Conservation (phyloP, 352 stramenopile genomes). For the Phytophthora cryptogea region DNA sequence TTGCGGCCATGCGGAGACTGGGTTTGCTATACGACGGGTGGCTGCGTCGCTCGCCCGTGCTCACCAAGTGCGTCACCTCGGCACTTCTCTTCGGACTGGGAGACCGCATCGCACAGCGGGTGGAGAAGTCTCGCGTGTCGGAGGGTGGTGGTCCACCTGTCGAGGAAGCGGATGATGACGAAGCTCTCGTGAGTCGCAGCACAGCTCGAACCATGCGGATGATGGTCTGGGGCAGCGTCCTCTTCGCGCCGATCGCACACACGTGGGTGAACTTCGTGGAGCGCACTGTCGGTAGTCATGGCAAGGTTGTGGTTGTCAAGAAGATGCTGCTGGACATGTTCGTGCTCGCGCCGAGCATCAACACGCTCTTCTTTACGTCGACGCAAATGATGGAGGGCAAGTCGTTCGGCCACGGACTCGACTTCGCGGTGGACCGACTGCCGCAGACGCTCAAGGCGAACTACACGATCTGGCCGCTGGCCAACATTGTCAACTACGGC, state of each 20-base stretch:
- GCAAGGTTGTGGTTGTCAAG: conserved; percentile 41
- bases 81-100: conserved; percentile 55
- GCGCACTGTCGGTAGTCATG: conserved; percentile 35
- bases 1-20: conserved; percentile 32
- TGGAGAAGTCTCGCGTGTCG: conserved; percentile 27
- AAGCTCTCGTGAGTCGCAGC: conserved; percentile 18
- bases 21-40: conserved; percentile 46
- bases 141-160: background rate
- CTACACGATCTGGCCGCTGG: conserved; percentile 48
- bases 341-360: conserved; percentile 39
- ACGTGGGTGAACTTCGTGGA: conserved; percentile 88
- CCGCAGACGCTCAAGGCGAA: conserved; percentile 44
- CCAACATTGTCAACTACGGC: conserved; percentile 46
- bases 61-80: conserved; percentile 65
- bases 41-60: conserved; percentile 47
- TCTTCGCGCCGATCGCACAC: conserved; percentile 84
- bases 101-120: conserved; percentile 54
- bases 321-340: conserved; percentile 50
- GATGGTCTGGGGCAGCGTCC: conserved; percentile 80
- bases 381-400: conserved; percentile 42
- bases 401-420: conserved; percentile 20
- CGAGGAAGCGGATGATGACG: conserved; percentile 14
- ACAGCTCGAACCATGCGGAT: conserved; percentile 65
- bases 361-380: conserved; percentile 49
- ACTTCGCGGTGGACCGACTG: conserved; percentile 37